Percentiles rank a stretch among this genome's conserved stretches.
Evolutionary conservation across 805 yeast species (phyloP).

Genomic region (Starmerella apicola): DNA sequence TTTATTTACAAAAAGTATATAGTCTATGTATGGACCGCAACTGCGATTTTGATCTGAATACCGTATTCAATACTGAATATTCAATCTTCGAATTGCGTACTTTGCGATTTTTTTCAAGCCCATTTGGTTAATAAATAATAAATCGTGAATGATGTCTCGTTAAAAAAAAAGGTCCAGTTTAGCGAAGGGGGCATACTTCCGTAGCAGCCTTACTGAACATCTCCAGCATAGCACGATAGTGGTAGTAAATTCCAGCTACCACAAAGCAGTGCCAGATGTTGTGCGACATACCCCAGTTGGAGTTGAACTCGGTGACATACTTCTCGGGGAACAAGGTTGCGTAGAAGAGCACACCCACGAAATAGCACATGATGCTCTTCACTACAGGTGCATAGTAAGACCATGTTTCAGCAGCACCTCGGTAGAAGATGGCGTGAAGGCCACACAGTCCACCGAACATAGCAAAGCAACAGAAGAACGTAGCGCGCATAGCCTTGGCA

Average conservation of each 20-base stretch:
- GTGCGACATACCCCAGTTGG: constrained; percentile 71
- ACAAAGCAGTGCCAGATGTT: constrained; percentile 92
- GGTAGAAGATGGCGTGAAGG: constrained; percentile 39
- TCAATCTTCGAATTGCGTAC: too few species aligned
- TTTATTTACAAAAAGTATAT: too few species aligned
- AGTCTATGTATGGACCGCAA: too few species aligned
- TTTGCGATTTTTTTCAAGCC: too few species aligned
- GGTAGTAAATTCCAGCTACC: constrained; percentile 78
- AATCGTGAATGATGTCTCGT: too few species aligned
- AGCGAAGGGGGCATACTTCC: constrained; percentile 18
- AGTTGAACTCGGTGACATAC: constrained; percentile 35
- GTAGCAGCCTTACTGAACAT: constrained; percentile 42
- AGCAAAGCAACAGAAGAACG: constrained; percentile 69
- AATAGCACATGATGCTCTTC: constrained; percentile 62
- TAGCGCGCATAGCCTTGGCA: constrained; percentile 63
- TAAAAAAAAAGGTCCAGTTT: too few species aligned
- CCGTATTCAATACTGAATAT: too few species aligned
- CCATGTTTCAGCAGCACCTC: constrained; percentile 44
- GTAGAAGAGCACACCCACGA: constrained; percentile 73
- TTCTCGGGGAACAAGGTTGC: constrained; percentile 84
- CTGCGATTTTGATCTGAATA: too few species aligned
- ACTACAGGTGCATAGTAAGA: constrained; percentile 53
- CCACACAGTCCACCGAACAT: constrained; percentile 61
- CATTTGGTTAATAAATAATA: too few species aligned
- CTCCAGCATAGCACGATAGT: constrained; percentile 63